A percentile compares a stretch with the other conserved stretches of the same genome.
Conservation (phyloP, 495 filamentous ascomycete species). For the Gamarada debralockiae region DNA sequence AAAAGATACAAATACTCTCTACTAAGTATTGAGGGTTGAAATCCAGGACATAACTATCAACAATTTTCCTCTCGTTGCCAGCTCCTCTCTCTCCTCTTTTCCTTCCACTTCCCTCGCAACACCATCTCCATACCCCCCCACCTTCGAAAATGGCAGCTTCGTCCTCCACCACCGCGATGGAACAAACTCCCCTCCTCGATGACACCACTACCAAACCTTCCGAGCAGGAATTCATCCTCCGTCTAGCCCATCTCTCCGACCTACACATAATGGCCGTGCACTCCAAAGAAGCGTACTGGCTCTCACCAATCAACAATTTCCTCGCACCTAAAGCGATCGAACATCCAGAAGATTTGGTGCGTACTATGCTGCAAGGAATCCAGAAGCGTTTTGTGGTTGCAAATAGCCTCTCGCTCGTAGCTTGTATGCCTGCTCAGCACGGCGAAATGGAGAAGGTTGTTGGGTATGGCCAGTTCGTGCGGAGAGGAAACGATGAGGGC, state of each 20-base stretch:
- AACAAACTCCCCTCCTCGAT: background rate
- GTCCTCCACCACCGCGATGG: too few species aligned
- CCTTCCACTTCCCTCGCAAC: background rate
- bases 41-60: too few species aligned
- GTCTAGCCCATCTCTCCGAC: constrained; percentile 6
- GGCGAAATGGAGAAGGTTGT: background rate
- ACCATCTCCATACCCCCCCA: too few species aligned
- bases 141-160: background rate
- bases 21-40: too few species aligned
- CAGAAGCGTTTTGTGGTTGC: background rate
- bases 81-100: background rate
- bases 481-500: background rate
- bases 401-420: constrained; percentile 1
- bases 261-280: background rate
- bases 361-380: background rate
- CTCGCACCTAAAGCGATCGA: background rate
- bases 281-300: constrained; percentile 1
- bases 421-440: background rate
- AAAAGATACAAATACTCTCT: too few species aligned
- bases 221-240: constrained; percentile 1
- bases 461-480: constrained; percentile 12
- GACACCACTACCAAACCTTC: background rate
- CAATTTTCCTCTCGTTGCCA: background rate
- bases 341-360: background rate
- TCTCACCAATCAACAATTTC: background rate